Conservation (phyloP, 306 rosid genomes). For the Datisca glomerata region DNA sequence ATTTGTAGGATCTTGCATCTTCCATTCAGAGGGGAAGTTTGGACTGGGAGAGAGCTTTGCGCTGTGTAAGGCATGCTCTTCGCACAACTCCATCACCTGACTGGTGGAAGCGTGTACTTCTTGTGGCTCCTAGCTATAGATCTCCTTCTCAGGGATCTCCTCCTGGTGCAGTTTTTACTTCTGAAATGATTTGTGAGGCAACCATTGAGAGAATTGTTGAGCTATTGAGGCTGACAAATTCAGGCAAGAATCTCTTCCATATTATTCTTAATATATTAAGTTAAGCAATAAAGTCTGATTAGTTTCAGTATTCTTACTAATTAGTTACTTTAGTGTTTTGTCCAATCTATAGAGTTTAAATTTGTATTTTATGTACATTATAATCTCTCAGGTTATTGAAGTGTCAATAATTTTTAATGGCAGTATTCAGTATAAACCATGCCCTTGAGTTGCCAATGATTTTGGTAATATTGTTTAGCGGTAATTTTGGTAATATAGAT, state of each 20-base stretch:
- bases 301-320: no score
- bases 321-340: no score
- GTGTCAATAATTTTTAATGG: no score
- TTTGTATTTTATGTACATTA: no score
- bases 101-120: conserved; percentile 98
- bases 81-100: conserved; percentile 95
- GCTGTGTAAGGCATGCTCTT: conserved; percentile 90
- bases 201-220: conserved; percentile 86
- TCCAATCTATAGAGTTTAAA: no score
- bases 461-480: no score
- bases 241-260: conserved; percentile 47
- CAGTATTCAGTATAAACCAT: no score
- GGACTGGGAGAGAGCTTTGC: conserved; percentile 98
- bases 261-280: no score
- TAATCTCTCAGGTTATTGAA: no score
- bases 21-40: conserved; percentile 86
- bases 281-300: no score
- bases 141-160: conserved; percentile 52
- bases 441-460: no score
- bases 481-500: no score
- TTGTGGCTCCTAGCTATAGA: conserved; percentile 78
- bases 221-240: conserved; percentile 74
- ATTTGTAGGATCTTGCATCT: conserved; percentile 62
- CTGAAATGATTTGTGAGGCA: conserved; percentile 95
- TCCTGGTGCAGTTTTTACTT: conserved; percentile 93